phyloP scores from a whole-genome alignment of 2,329 filamentous ascomycete genomes.

The Colletotrichum noveboracense region DNA sequence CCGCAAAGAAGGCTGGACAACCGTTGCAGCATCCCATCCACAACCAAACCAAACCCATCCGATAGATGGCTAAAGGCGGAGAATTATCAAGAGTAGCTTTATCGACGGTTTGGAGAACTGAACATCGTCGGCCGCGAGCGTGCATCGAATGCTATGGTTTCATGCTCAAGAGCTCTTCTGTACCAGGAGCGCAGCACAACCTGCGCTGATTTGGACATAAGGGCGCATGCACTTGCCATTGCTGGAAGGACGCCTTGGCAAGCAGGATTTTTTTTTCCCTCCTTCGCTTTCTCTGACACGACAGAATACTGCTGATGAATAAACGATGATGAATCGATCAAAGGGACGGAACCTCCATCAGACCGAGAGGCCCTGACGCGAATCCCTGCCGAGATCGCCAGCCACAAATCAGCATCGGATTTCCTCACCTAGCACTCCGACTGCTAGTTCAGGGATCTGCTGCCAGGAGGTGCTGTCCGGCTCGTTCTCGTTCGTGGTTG shows the following conservation, averaged over 20 bases:
- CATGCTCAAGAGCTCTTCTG: not conserved
- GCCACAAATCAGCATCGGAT: slow-evolving; percentile 22
- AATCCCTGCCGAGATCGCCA: slow-evolving; percentile 23
- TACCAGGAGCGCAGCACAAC: not conserved
- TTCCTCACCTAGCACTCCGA: slow-evolving; percentile 20
- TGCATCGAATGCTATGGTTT: not conserved
- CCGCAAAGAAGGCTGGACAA: slow-evolving; percentile 22
- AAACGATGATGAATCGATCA: slow-evolving; percentile 17
- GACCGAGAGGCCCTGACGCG: slow-evolving; percentile 16
- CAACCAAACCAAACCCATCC: not conserved
- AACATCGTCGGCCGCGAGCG: not conserved
- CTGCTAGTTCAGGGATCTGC: slow-evolving; percentile 11
- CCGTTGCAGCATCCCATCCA: slow-evolving; percentile 16
- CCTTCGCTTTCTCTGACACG: not conserved
- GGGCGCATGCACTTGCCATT: slow-evolving; percentile 15
- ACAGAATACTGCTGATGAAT: not conserved
- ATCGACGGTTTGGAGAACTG: not conserved
- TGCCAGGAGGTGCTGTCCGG: not conserved
- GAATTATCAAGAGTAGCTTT: not conserved
- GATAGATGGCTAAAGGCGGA: slow-evolving; percentile 3
- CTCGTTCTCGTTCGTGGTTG: slow-evolving; percentile 6
- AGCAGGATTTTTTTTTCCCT: not conserved
- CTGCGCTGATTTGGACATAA: not conserved
- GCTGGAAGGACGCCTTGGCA: not conserved
- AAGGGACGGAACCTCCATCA: slow-evolving; percentile 9